Evolutionary conservation across 805 yeast species (phyloP).

Genomic region (Tetrapisispora nanseiensis): DNA sequence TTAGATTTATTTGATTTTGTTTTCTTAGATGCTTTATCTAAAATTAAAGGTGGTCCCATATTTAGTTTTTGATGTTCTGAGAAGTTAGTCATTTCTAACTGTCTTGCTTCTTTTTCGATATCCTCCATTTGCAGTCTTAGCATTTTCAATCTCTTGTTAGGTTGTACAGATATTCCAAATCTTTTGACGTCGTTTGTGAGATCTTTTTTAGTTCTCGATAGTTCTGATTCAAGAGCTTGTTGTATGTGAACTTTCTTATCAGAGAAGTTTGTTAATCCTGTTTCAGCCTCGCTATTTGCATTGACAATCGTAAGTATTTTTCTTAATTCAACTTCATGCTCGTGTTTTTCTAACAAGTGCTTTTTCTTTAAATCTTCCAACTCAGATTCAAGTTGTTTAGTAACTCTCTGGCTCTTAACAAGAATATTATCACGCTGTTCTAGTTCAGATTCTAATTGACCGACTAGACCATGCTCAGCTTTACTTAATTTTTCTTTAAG

Average conservation of each 20-base stretch:
- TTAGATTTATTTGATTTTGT: slow-evolving; percentile 4
- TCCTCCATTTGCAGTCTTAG: slow-evolving; percentile 78
- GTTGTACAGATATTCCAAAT: slow-evolving; percentile 44
- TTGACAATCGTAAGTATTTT: slow-evolving; percentile 59
- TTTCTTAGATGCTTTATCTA: slow-evolving; percentile 1
- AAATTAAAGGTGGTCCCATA: slow-evolving; percentile 10
- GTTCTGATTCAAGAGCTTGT: slow-evolving; percentile 26
- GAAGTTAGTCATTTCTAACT: slow-evolving; percentile 78
- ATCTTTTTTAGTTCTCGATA: slow-evolving; percentile 32
- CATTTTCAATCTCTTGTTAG: slow-evolving; percentile 63
- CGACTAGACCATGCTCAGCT: slow-evolving; percentile 77
- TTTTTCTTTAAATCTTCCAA: slow-evolving; percentile 59
- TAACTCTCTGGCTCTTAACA: slow-evolving; percentile 51
- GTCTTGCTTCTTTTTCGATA: slow-evolving; percentile 74
- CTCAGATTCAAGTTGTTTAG: slow-evolving; percentile 53
- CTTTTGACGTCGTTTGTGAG: slow-evolving; percentile 33
- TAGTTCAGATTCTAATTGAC: slow-evolving; percentile 54
- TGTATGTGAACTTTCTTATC: slow-evolving; percentile 22
- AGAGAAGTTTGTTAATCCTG: slow-evolving; percentile 1
- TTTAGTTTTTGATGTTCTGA: slow-evolving; percentile 34
- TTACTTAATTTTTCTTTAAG: slow-evolving; percentile 55
- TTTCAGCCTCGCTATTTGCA: slow-evolving; percentile 30
- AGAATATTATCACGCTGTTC: slow-evolving; percentile 62
- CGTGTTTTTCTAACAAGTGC: slow-evolving; percentile 53
- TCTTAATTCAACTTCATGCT: slow-evolving; percentile 67